Base-by-base conservation (phyloP, 1,284 basidiomycete species). In the Grifola frondosa region DNA sequence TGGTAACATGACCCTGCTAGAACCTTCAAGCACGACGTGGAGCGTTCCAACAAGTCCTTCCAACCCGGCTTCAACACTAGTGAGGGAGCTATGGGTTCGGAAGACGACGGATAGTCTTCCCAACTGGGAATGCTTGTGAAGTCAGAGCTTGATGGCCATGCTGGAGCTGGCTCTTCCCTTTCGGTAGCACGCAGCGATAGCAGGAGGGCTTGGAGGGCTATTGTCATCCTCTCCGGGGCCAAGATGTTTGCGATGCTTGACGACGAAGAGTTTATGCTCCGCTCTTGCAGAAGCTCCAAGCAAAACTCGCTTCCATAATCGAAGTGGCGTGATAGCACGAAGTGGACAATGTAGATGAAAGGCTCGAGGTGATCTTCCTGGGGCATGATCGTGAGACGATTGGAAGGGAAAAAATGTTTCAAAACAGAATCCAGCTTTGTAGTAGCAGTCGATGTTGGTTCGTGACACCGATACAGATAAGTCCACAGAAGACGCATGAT, bases 401-500 rank as follows among this genome's bases (percentile, higher is more conserved):
- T 83, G 0, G 81, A 54, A 8, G 92, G 88, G 63, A 97, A 95
- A 68, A 92, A 86, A 42, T 84, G 73, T 47, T 84, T 88, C 46
- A 96, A 64, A 30, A 96, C 62, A 0, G 68, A 69, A 51, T 97
- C 94, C 25, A 98, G 69, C 56, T 89, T 91, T 32, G 82, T 73
- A 6, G 84, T 81, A 4, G 84, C 84, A 1, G 88, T 86, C 0
- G 91, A 88, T 4, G 79, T 73, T 12, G 88, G 78, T 62, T 97
- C 95, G 49, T 87, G 84, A 59, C 93, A 96, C 15, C 95, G 87
- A 60, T 93, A 95, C 17, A 97, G 74, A 64, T 97, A 98, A 1
- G 93, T 91, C 95, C 95, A 97, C 20, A 96, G 69, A 23, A 97
- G 65, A 5, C 93, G 84, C 46, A 93, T 66, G 43, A 91, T 81